These are phyloP conservation scores for Pseudogymnoascus sp. DNA, from an alignment of 2,329 filamentous ascomycete species.

Conservation along the genomic window DNA sequence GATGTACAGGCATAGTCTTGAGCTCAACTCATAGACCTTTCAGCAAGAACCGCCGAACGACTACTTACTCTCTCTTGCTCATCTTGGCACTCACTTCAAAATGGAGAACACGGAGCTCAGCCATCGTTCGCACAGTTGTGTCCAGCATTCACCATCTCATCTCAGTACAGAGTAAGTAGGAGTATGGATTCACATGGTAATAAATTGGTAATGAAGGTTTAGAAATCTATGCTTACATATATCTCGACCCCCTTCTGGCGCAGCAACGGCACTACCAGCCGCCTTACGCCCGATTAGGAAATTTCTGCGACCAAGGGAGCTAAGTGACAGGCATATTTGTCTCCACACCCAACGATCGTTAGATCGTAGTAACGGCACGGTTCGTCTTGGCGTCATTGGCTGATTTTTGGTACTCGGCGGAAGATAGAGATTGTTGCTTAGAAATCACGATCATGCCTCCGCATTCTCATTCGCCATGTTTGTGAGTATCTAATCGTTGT, in stretches of 20 bases:
- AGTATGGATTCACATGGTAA: not conserved
- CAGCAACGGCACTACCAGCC: not conserved
- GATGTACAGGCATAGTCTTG: not conserved
- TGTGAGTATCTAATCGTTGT: not conserved
- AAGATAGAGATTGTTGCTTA: not conserved
- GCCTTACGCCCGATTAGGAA: not conserved
- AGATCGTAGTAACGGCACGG: not conserved
- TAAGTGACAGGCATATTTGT: not conserved
- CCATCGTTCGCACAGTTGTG: not conserved
- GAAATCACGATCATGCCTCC: not conserved
- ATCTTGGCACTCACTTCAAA: not conserved
- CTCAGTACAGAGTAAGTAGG: not conserved
- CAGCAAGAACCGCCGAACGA: not conserved
- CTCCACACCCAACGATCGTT: not conserved
- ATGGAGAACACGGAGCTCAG: not conserved
- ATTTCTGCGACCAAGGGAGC: not conserved
- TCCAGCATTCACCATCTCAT: not conserved
- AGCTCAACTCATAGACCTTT: not conserved
- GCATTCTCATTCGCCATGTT: not conserved
- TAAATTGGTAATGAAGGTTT: not conserved
- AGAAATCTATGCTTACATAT: not conserved
- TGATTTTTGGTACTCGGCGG: not conserved
- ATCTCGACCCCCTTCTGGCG: not conserved
- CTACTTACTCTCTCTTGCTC: not conserved
- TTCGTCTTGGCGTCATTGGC: not conserved